Evolutionary conservation across 1,139 yeast genomes (phyloP).

Genomic region (Taphrina wiesneri): DNA sequence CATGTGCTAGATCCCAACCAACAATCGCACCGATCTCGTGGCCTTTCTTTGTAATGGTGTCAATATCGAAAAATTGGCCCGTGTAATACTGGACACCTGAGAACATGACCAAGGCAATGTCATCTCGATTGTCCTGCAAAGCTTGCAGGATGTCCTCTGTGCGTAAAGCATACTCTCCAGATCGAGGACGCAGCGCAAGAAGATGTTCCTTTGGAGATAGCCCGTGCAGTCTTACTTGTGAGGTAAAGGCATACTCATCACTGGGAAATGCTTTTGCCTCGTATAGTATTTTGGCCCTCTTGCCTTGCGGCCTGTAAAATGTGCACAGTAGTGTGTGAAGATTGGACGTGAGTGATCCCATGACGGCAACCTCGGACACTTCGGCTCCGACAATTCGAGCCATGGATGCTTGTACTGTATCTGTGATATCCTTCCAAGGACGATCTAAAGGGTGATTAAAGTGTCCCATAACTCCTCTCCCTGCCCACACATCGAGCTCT

Average conservation of each 20-base stretch:
- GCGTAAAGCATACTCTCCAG: conserved; percentile 57
- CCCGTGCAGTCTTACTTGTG: conserved; percentile 68
- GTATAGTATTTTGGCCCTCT: conserved; percentile 68
- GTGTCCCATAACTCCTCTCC: conserved; percentile 80
- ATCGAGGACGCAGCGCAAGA: conserved; percentile 62
- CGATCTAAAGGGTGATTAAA: conserved; percentile 56
- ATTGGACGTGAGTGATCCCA: conserved; percentile 84
- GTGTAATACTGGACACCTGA: conserved; percentile 92
- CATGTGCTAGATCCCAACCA: conserved; percentile 97
- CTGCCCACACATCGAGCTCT: conserved; percentile 80
- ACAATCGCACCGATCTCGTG: conserved; percentile 60
- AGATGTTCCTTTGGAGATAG: conserved; percentile 59
- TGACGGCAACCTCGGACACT: conserved; percentile 72
- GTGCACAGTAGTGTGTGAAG: conserved; percentile 71
- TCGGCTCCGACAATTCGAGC: conserved; percentile 77
- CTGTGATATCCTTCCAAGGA: conserved; percentile 80
- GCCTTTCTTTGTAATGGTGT: conserved; percentile 62
- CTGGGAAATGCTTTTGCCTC: conserved; percentile 91
- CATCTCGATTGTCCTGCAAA: conserved; percentile 61
- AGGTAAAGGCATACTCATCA: conserved; percentile 79
- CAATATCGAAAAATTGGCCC: conserved; percentile 81
- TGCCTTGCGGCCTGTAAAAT: conserved; percentile 64
- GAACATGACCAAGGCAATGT: conserved; percentile 70
- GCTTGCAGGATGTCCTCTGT: conserved; percentile 63
- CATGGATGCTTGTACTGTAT: conserved; percentile 67